Base-by-base conservation (phyloP, 495 filamentous ascomycete genomes). In the Collariella sp. region DNA sequence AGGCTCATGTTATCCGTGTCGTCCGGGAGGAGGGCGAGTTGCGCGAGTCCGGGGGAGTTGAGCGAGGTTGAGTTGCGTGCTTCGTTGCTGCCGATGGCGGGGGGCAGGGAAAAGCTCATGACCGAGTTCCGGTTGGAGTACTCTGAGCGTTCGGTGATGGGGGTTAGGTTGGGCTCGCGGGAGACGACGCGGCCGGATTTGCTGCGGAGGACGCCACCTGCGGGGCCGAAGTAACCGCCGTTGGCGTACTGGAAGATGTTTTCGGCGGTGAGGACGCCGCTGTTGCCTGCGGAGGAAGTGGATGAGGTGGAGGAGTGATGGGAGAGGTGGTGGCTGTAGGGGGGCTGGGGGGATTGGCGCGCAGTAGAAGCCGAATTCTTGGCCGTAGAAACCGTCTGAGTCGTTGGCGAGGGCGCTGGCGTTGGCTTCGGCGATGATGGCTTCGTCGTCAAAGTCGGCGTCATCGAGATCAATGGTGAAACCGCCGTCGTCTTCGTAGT, bases 351-450 rank as follows among this genome's bases (percentile, higher is more conserved):
- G 66, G 12, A 76, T 62, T 5, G 82, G 76, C n/a, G 81, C 79
- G 11, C 91, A 88, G 64, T 93, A 97, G 70, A 98, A 98, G n/a
- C 90, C 91, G 59, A 98, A 98, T 66, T 98, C 93, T 58, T 90
- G 85, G 3, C 93, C 94, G 64, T 98, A 98, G 71, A 89, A 91
- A 7, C 87, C 91, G 45, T 95, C 91, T 15, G 83, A 83, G 60
- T 98, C 93, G 57, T 87, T 88, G 16, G 93, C 93, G 4, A 98
- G 77, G 19, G 87, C 93, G 62, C 91, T 89, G 6, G 91, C 91
- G 59, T 98, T 98, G 18, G 93, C 93, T 23, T 86, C 93, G 0
- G 91, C 94, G 55, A 97, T 89, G 64, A 98, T 94, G 39, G 81
- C 78, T 58, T 96, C 89, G 61, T 96, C 89, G 50, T 85, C 85